Conservation (phyloP, 73 alveolate genomes). For the Paramecium biaurelia region DNA sequence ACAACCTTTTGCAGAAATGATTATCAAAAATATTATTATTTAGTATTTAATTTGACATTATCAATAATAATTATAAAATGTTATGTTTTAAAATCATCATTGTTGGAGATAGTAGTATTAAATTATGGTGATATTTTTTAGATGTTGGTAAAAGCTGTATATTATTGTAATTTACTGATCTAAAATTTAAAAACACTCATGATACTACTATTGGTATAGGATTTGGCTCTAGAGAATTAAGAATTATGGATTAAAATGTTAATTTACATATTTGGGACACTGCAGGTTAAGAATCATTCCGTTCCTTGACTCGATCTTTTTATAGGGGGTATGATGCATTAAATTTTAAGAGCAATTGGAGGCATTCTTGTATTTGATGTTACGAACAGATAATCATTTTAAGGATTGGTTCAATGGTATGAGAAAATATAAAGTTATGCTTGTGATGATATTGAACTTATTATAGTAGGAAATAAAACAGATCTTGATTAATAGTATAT, state of each 20-base stretch:
- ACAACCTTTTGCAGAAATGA: neutral
- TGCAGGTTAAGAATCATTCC: conserved; percentile 67
- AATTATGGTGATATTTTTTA: neutral
- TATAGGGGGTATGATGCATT: neutral
- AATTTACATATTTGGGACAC: conserved; percentile 62
- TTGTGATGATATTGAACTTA: conserved; percentile 1
- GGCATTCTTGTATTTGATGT: conserved; percentile 30
- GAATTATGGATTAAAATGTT: neutral
- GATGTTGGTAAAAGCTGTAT: conserved; percentile 72
- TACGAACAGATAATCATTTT: conserved; percentile 38
- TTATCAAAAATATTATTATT: neutral
- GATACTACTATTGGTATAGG: neutral
- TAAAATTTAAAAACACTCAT: conserved; percentile 54
- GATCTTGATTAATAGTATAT: conserved; percentile 48
- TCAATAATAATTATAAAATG: neutral
- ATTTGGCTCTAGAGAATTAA: neutral
- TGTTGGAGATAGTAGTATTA: neutral
- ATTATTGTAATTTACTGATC: conserved; percentile 69
- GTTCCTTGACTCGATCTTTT: conserved; percentile 7
- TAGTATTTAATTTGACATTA: neutral
- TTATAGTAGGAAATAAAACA: conserved; percentile 69
- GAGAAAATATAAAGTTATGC: conserved; percentile 36
- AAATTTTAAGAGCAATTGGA: conserved; percentile 42
- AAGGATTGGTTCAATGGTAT: conserved; percentile 24
- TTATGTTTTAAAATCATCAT: neutral